phyloP scores from a whole-genome alignment of 345 rosid genomes.

The Brassica cretica region DNA sequence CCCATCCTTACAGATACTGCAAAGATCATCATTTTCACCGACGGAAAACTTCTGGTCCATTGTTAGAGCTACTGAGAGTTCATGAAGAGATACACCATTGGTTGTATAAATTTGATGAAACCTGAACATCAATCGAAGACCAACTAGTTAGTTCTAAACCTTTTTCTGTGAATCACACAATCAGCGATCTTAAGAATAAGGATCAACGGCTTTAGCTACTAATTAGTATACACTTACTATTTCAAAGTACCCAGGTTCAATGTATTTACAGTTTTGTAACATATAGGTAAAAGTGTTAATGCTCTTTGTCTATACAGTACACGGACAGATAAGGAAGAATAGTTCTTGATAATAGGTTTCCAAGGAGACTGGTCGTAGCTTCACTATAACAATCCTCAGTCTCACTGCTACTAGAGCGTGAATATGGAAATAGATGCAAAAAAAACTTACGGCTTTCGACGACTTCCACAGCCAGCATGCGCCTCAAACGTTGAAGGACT shows the following conservation, averaged over 20 bases:
- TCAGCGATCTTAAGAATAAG: neutral
- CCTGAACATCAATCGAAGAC: constrained; percentile 44
- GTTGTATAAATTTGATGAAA: constrained; percentile 91
- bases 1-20: constrained; percentile 80
- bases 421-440: neutral
- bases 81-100: constrained; percentile 98
- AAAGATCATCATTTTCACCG: constrained; percentile 80
- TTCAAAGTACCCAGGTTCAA: neutral
- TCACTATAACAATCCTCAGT: neutral
- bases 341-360: constrained; percentile 3
- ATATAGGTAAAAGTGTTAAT: neutral
- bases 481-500: constrained; percentile 94
- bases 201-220: neutral
- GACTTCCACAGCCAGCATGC: constrained; percentile 93
- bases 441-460: constrained; percentile 88
- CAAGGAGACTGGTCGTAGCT: constrained; percentile 18
- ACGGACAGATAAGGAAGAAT: neutral
- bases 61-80: constrained; percentile 65
- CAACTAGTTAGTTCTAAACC: constrained; percentile 5
- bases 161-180: constrained; percentile 1
- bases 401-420: neutral
- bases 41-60: constrained; percentile 56
- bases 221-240: neutral
- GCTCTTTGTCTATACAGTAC: neutral
- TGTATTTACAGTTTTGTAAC: neutral